A percentile compares a stretch with the other conserved stretches of the same genome.
Conservation (phyloP, 257 asterid species). For the Echites panduratus region DNA sequence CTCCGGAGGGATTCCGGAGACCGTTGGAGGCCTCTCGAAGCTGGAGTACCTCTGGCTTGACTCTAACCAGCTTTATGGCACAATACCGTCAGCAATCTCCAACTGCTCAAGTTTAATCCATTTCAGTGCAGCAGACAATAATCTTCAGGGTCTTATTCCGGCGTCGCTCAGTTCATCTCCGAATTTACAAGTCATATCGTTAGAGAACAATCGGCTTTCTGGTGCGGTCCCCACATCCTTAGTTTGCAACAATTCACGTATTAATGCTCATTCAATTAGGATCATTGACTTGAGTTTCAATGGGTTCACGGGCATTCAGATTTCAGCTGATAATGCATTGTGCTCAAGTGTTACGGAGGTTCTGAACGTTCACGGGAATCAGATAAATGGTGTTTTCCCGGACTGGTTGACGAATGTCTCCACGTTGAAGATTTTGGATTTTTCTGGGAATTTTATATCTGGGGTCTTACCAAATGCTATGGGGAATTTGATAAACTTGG, state of each 20-base stretch:
- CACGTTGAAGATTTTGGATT: conserved; percentile 43
- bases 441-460: conserved; percentile 55
- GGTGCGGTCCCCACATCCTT: conserved; percentile 60
- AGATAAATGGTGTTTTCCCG: conserved; percentile 58
- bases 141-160: conserved; percentile 66
- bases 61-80: conserved; percentile 48
- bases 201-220: conserved; percentile 50
- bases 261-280: conserved; percentile 45
- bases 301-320: conserved; percentile 62
- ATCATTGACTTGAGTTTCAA: conserved; percentile 59
- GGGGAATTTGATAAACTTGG: conserved; percentile 41
- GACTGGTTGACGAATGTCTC: conserved; percentile 35
- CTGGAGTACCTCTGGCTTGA: conserved; percentile 59
- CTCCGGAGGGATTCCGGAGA: conserved; percentile 58
- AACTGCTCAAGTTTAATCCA: conserved; percentile 68
- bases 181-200: conserved; percentile 48
- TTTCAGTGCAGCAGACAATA: conserved; percentile 56
- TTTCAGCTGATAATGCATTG: conserved; percentile 17
- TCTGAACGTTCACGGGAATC: conserved; percentile 70
- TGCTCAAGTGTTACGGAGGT: conserved; percentile 50
- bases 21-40: conserved; percentile 43
- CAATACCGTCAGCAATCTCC: conserved; percentile 68
- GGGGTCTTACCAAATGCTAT: conserved; percentile 46
- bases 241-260: conserved; percentile 40
- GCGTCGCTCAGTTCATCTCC: conserved; percentile 46